Evolutionary conservation across 495 filamentous ascomycete species (phyloP).

Genomic region (Thozetella sp.): DNA sequence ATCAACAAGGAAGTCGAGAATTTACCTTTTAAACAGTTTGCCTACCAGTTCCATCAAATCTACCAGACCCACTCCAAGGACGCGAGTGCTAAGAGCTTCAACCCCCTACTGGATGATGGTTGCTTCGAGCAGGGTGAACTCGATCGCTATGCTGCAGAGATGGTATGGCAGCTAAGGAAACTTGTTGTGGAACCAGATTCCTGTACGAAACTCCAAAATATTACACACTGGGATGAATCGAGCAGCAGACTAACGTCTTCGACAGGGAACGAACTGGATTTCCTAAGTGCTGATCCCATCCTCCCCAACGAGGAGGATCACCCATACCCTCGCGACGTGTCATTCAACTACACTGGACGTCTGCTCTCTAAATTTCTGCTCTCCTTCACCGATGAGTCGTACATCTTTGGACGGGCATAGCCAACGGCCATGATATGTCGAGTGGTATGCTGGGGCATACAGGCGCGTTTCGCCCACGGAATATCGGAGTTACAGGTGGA

Average conservation of each 20-base stretch:
- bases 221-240: not conserved
- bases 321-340: slow-evolving; percentile 42
- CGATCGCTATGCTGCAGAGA: slow-evolving; percentile 34
- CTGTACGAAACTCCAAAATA: slow-evolving; percentile 25
- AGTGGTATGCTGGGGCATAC: too few relatives aligned
- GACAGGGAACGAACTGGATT: slow-evolving; percentile 47
- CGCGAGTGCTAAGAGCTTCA: slow-evolving; percentile 39
- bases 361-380: slow-evolving; percentile 50
- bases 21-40: slow-evolving; percentile 52
- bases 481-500: slow-evolving; percentile 2
- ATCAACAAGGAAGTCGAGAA: slow-evolving; percentile 49
- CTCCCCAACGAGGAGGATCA: slow-evolving; percentile 41
- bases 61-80: slow-evolving; percentile 51
- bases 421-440: not conserved
- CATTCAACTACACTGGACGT: slow-evolving; percentile 48
- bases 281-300: slow-evolving; percentile 43
- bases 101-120: slow-evolving; percentile 39
- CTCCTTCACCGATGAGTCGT: slow-evolving; percentile 46
- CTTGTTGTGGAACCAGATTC: slow-evolving; percentile 33
- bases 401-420: slow-evolving; percentile 17
- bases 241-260: slow-evolving; percentile 12
- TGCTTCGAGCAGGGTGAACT: slow-evolving; percentile 33
- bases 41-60: slow-evolving; percentile 54
- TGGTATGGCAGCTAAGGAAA: slow-evolving; percentile 41
- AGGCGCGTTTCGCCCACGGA: too few relatives aligned